These are phyloP conservation scores for Hemileccinum impolitum DNA, from an alignment of 768 basidiomycete genomes.

Conservation along the genomic window DNA sequence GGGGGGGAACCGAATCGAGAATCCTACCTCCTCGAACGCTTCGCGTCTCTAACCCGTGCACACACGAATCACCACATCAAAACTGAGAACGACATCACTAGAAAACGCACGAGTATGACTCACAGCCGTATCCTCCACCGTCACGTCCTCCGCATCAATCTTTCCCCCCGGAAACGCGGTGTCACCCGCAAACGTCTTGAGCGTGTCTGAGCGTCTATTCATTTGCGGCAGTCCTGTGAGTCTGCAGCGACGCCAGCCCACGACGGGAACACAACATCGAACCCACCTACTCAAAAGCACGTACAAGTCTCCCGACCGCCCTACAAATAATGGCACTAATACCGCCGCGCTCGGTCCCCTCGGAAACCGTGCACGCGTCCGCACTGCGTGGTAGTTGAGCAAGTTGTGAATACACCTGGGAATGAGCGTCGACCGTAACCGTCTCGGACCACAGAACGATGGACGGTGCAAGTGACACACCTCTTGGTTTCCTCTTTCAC, in stretches of 20 bases:
- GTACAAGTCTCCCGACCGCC: constrained; percentile 78
- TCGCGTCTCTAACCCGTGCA: constrained; percentile 64
- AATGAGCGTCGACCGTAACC: too few species aligned
- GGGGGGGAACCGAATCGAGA: not conserved
- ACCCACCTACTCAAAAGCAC: constrained; percentile 80
- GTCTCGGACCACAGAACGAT: too few species aligned
- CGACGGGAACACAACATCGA: not conserved
- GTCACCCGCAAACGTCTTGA: constrained; percentile 81
- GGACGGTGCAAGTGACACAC: too few species aligned
- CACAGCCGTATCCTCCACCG: constrained; percentile 80
- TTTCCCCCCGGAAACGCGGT: constrained; percentile 88
- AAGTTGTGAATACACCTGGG: constrained; percentile 27
- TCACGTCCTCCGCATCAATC: constrained; percentile 63
- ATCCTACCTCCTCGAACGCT: constrained; percentile 81
- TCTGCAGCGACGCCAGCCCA: too few species aligned
- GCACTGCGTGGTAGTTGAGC: constrained; percentile 24
- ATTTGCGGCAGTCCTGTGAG: not conserved
- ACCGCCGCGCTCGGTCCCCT: constrained; percentile 68
- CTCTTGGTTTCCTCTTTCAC: constrained; percentile 22
- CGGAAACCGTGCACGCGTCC: constrained; percentile 42
- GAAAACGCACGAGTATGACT: not conserved
- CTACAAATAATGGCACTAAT: constrained; percentile 81
- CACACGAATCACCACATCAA: too few species aligned
- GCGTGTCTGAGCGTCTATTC: constrained; percentile 63
- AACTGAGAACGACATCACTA: too few species aligned